Evolutionary conservation across 768 basidiomycete species (phyloP), one percentile per base, ranked within the genome.

Genomic region (Lactifluus echinatus): DNA sequence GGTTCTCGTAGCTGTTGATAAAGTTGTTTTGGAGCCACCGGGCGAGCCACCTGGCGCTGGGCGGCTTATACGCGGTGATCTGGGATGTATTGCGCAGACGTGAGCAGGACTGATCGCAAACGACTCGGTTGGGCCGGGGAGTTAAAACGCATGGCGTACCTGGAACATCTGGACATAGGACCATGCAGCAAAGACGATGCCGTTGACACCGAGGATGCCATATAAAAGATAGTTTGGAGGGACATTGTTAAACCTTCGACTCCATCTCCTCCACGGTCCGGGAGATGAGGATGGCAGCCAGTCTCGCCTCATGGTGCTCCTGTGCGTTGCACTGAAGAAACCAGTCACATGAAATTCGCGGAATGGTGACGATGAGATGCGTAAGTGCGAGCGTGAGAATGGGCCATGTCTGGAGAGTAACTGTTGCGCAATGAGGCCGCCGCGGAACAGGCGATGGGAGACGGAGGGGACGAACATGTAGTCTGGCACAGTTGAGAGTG

Each of bases 11-110:
- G 65, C 78, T 81, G 43, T 74, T 72, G 17, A 76, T 76, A 63
- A 93, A 90, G 68, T 92, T 82, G 28, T 83, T 58, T 12, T 68
- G 59, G 78, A 92, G 79, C 75, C 75, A 80, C 10, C 65, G 58
- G 33, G 69, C 68, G 51, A 74, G 70, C 42, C 63, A 64, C 0
- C 68, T 67, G 66, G 76, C 77, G 42, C 75, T 67, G 21, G 50
- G 53, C 12, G 59, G 62, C 36, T 48, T 63, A 55, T 57, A 11
- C 62, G 67, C 31, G 7, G 21, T 28, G 26, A 23, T 24, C 37
- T 53, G 37, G 21, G 43, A n/a, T n/a, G n/a, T n/a, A n/a, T n/a
- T n/a, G n/a, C n/a, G n/a, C n/a, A n/a, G n/a, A n/a, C n/a, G n/a
- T n/a, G n/a, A n/a, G n/a, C n/a, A n/a, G n/a, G n/a, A n/a, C n/a